A percentile compares a stretch with the other conserved stretches of the same genome.
These are phyloP conservation scores for Kwoniella sp. DNA, from an alignment of 768 basidiomycete genomes.

Conservation along the genomic window DNA sequence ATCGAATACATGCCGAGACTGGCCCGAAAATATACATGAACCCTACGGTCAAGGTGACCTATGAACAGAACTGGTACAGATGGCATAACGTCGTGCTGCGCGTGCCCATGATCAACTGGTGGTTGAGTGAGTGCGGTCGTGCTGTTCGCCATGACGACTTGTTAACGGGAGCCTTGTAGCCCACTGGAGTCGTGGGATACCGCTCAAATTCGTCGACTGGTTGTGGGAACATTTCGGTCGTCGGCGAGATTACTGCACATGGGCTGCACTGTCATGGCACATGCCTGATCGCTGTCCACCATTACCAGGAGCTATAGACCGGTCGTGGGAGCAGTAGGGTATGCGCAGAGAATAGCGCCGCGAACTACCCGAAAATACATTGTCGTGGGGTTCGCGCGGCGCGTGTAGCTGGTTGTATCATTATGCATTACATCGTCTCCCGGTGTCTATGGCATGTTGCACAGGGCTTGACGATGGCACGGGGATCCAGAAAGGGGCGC, in stretches of 20 bases:
- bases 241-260: slow-evolving; percentile 28
- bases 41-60: slow-evolving; percentile 25
- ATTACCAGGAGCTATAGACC: slow-evolving; percentile 15
- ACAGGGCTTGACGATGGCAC: too few species aligned
- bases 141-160: not conserved
- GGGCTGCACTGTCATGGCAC: slow-evolving; percentile 16
- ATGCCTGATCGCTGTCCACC: slow-evolving; percentile 23
- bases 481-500: too few species aligned
- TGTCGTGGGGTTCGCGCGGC: too few species aligned
- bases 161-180: slow-evolving; percentile 1
- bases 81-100: slow-evolving; percentile 26
- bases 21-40: slow-evolving; percentile 27
- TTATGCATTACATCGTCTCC: too few species aligned
- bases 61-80: slow-evolving; percentile 24
- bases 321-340: slow-evolving; percentile 14
- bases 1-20: slow-evolving; percentile 18
- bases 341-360: not conserved
- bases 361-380: too few species aligned
- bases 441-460: too few species aligned
- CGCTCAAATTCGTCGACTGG: slow-evolving; percentile 26
- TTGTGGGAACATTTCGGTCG: slow-evolving; percentile 23
- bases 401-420: too few species aligned
- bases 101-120: slow-evolving; percentile 20
- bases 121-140: slow-evolving; percentile 19
- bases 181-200: slow-evolving; percentile 19